A percentile compares a stretch with the other conserved stretches of the same genome.
Conservation (phyloP, 768 basidiomycete genomes). For the Termitomyces sp. region DNA sequence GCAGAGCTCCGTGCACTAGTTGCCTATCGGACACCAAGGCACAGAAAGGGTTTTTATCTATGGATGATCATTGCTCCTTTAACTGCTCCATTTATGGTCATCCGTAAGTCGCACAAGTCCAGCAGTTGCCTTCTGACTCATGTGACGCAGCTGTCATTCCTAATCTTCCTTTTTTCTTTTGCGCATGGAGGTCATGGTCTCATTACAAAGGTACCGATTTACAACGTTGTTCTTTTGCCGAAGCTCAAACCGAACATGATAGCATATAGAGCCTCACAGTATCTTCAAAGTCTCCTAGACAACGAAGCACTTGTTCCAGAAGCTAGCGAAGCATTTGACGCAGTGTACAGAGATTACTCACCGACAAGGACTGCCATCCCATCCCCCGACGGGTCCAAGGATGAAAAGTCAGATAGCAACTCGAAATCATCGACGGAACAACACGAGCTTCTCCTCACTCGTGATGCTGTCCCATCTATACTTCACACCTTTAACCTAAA, state of each 20-base stretch:
- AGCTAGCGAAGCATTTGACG: constrained; percentile 49
- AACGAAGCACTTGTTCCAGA: constrained; percentile 52
- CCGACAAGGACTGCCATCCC: constrained; percentile 4
- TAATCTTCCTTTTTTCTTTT: constrained; percentile 84
- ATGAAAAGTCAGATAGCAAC: constrained; percentile 2
- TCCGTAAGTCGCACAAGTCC: constrained; percentile 43
- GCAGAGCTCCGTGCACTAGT: constrained; percentile 48
- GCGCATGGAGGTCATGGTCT: constrained; percentile 80
- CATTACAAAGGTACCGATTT: constrained; percentile 62
- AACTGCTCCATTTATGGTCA: constrained; percentile 70
- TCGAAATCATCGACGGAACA: not conserved
- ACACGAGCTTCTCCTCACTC: constrained; percentile 41
- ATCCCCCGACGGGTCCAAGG: not conserved
- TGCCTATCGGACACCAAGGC: constrained; percentile 51
- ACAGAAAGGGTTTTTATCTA: constrained; percentile 57
- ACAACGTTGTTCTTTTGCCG: not conserved
- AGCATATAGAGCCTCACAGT: constrained; percentile 70
- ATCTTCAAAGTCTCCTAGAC: constrained; percentile 57
- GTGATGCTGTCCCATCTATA: constrained; percentile 50
- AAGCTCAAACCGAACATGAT: not conserved
- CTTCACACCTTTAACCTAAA: constrained; percentile 41
- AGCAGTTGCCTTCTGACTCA: not conserved
- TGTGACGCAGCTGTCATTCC: constrained; percentile 61
- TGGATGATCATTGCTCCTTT: constrained; percentile 68
- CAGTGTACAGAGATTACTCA: constrained; percentile 38